phyloP scores from a whole-genome alignment of 2,329 filamentous ascomycete genomes.

The Rutstroemia sp. region DNA sequence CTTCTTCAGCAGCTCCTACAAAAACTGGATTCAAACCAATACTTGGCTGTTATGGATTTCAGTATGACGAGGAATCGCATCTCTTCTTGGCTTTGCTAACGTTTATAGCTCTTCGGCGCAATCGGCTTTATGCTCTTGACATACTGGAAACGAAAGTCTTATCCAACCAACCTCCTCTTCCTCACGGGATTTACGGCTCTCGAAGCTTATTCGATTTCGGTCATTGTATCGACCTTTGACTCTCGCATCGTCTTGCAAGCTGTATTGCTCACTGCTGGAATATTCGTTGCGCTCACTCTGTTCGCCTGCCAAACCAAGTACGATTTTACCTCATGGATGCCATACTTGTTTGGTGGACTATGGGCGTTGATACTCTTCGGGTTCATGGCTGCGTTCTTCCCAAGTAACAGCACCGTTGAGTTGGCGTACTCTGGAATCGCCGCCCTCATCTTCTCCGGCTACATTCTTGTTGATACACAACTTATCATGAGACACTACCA shows the following conservation, averaged over 20 bases:
- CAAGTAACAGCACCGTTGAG: slow-evolving; percentile 71
- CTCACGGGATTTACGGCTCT: slow-evolving; percentile 81
- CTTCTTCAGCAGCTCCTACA: slow-evolving; percentile 77
- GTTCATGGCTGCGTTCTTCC: slow-evolving; percentile 88
- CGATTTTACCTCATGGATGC: slow-evolving; percentile 96
- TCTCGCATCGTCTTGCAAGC: slow-evolving; percentile 81
- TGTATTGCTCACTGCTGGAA: slow-evolving; percentile 76
- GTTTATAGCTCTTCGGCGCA: slow-evolving; percentile 60
- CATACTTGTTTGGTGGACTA: slow-evolving; percentile 83
- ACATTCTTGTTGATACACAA: slow-evolving; percentile 95
- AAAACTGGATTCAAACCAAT: slow-evolving; percentile 77
- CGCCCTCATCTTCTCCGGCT: slow-evolving; percentile 85
- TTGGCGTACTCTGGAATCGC: slow-evolving; percentile 75
- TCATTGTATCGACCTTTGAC: slow-evolving; percentile 87
- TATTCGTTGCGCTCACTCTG: slow-evolving; percentile 70
- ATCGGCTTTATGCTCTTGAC: slow-evolving; percentile 81
- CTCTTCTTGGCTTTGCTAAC: slow-evolving; percentile 8
- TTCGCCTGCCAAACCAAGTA: slow-evolving; percentile 98
- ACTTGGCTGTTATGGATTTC: slow-evolving; percentile 81
- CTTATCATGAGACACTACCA: slow-evolving; percentile 93
- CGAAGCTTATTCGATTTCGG: slow-evolving; percentile 89
- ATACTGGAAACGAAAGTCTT: slow-evolving; percentile 93
- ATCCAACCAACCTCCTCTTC: slow-evolving; percentile 92
- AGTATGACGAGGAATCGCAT: slow-evolving; percentile 35
- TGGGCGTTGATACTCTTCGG: slow-evolving; percentile 91